Evolutionary conservation across 2,329 filamentous ascomycete genomes (phyloP), one percentile per base, ranked within the genome.

Genomic region (Diaporthe amygdali): DNA sequence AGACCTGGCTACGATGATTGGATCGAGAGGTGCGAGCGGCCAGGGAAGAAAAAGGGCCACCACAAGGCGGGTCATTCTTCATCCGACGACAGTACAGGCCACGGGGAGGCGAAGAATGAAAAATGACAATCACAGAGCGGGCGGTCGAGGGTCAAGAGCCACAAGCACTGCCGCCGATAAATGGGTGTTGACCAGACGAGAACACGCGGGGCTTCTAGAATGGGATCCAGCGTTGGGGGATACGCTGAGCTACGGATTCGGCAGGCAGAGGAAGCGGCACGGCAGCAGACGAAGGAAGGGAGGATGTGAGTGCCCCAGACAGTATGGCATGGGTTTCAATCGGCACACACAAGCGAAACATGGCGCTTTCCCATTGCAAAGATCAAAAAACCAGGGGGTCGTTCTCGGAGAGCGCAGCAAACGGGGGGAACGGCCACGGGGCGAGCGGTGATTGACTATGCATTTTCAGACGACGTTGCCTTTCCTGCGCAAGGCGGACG

Each of bases 1-100:
- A 81, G 77, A 51, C 84, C 84, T 7, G 81, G 79, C 2, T 75
- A 77, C 25, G 82, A 84, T 9, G 71, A 73, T 54, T 30, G 27
- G 55, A 30, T 30, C 15, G 82, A 84, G n/a, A 54, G 54, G 27
- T 51, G 41, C 15, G 72, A 73, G 12, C 66, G 54, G 30, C 37
- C 69, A 34, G 47, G 46, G 9, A 59, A 59, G 39, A 73, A 68
- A 63, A 73, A 68, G 44, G 68, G 66, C 34, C 64, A 71, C 37
- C 69, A 68, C 15, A 70, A 55, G 30, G 70, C 37, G 17, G 46
- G 70, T 1, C 52, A 51, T 22, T 66, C 66, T 59, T 70, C 72
- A 6, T 54, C 39, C 1, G 71, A 70, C 10, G 69, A 61, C 8
- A 49, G 46, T 27, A 59, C 15, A 17, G 66, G 46, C 6, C 32